A percentile compares a stretch with the other conserved stretches of the same genome.
Conservation (phyloP, 768 basidiomycete genomes). For the Hydnomerulius pinastri region DNA sequence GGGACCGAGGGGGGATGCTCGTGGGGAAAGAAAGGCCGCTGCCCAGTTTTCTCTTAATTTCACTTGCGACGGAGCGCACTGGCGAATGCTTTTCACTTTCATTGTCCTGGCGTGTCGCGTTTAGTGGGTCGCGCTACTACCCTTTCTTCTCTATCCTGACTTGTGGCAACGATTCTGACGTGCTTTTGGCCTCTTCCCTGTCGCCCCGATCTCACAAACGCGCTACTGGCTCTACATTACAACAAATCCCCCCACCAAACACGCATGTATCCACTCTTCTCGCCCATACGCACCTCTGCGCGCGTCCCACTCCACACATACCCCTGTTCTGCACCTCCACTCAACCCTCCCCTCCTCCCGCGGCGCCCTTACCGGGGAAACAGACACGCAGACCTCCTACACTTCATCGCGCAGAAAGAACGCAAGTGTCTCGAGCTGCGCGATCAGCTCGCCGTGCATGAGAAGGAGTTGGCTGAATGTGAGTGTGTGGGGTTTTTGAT, state of each 20-base stretch:
- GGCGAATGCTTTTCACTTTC: too few relatives aligned
- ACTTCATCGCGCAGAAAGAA: slow-evolving; percentile 85
- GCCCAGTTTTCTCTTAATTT: too few relatives aligned
- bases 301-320: background rate
- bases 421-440: slow-evolving; percentile 81
- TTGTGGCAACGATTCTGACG: background rate
- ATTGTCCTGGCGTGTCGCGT: too few relatives aligned
- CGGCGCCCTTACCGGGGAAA: background rate
- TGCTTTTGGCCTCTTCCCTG: background rate
- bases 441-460: slow-evolving; percentile 69
- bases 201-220: too few relatives aligned
- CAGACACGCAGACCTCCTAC: slow-evolving; percentile 81
- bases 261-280: too few relatives aligned
- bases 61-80: too few relatives aligned
- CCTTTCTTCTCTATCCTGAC: background rate
- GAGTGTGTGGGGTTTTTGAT: too few relatives aligned
- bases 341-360: background rate
- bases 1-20: too few relatives aligned
- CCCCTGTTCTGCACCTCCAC: background rate
- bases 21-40: too few relatives aligned
- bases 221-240: too few relatives aligned
- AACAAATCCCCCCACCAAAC: background rate
- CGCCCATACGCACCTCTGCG: too few relatives aligned
- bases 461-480: slow-evolving; percentile 71
- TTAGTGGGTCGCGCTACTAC: background rate